Base-by-base conservation (phyloP, 306 rosid genomes). In the Pyrus communis region DNA sequence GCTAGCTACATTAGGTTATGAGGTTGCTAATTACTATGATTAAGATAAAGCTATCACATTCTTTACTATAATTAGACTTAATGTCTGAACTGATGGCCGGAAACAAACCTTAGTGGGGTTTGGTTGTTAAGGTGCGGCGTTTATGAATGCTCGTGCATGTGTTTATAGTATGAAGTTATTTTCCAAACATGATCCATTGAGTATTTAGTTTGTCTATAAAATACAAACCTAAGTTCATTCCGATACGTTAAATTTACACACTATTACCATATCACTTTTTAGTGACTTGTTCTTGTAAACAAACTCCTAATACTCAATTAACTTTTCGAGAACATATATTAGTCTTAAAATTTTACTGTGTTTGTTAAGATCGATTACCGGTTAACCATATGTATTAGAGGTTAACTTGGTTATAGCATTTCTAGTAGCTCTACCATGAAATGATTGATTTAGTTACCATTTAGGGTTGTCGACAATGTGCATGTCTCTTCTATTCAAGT, bases 361-460 rank as follows among this genome's bases (percentile, higher is more conserved):
- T 58, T 2, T 21, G 22, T 22, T 58, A 61, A 15, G 38, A 63
- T 27, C 2, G 5, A 63, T 15, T 63, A 14, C 13, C 5, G 0
- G n/a, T 15, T 28, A 60, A 14, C 27, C 31, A 22, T 25, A 15
- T 58, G 7, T 4, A 62, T 62, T 14, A 13, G 35, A 25, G 3
- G 7, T 30, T 63, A 62, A 62, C 9, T 19, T 7, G 31, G 17
- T 59, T 60, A 58, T 22, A 60, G 5, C 7, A 60, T 7, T 12
- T 23, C 65, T 0, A 58, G 63, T 9, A 58, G 6, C 66, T 61
- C 11, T 15, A 61, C 35, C 21, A 61, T 68, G 35, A 61, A 51
- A 68, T 68, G 67, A 63, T 63, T 71, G 69, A 75, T 61, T 69
- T 69, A 71, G 77, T 57, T 82, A 69, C 11, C 77, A 27, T 61